These are phyloP conservation scores for Verticillium isaacii DNA, from an alignment of 2,329 filamentous ascomycete genomes.

Conservation along the genomic window DNA sequence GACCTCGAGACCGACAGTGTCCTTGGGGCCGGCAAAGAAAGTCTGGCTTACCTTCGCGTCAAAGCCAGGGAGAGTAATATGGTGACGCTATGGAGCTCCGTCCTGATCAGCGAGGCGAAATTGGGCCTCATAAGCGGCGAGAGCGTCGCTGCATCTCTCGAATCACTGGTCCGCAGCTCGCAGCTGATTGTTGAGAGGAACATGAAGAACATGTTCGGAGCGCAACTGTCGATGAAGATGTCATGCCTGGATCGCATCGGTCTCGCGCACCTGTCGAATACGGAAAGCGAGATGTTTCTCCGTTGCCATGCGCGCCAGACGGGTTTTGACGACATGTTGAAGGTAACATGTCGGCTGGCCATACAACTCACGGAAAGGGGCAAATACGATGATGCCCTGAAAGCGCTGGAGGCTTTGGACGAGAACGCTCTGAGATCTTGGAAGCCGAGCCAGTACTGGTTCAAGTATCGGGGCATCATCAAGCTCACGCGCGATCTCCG, in stretches of 20 bases:
- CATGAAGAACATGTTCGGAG: conserved; percentile 66
- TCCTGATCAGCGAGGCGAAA: conserved; percentile 81
- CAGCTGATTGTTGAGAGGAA: conserved; percentile 77
- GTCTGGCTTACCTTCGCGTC: conserved; percentile 74
- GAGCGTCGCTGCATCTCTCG: conserved; percentile 59
- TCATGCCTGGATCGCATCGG: conserved; percentile 75
- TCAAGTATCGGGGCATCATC: conserved; percentile 61
- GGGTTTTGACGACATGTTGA: conserved; percentile 72
- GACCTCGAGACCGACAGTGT: conserved; percentile 67
- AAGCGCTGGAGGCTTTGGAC: conserved; percentile 40
- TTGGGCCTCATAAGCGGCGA: conserved; percentile 68
- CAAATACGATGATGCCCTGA: conserved; percentile 62
- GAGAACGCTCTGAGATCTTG: conserved; percentile 62
- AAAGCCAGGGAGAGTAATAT: conserved; percentile 84
- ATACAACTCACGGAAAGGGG: conserved; percentile 55
- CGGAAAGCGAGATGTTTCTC: conserved; percentile 69
- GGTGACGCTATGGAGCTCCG: conserved; percentile 79
- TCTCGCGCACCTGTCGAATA: conserved; percentile 46
- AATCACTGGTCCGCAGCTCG: conserved; percentile 76
- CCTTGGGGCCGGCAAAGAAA: conserved; percentile 75
- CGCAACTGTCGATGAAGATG: conserved; percentile 67
- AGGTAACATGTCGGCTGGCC: conserved; percentile 66
- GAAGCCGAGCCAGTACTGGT: conserved; percentile 72
- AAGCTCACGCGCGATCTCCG: conserved; percentile 60
- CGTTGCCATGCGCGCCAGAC: conserved; percentile 59